These are phyloP conservation scores for Ophiostoma piceae DNA, from an alignment of 2,329 filamentous ascomycete genomes.

Conservation along the genomic window DNA sequence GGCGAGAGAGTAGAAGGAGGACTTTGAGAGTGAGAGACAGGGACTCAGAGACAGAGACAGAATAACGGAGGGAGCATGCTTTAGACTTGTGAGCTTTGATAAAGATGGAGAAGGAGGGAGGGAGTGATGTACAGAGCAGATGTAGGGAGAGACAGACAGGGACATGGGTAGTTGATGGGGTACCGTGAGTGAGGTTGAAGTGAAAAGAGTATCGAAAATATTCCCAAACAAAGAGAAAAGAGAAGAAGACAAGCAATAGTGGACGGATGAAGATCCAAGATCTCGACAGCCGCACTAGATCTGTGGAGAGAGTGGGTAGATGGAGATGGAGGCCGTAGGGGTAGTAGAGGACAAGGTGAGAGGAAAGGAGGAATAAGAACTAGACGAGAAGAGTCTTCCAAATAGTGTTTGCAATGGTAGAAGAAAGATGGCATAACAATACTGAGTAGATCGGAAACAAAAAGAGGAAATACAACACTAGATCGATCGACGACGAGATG, in stretches of 20 bases:
- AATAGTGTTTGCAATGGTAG: not conserved
- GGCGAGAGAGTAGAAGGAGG: not conserved
- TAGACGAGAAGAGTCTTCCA: not conserved
- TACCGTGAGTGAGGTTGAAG: not conserved
- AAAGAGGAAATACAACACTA: not conserved
- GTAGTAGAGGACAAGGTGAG: not conserved
- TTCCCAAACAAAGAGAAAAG: not conserved
- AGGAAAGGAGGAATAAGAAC: not conserved
- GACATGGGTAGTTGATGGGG: not conserved
- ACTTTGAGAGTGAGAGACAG: not conserved
- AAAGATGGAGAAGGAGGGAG: not conserved
- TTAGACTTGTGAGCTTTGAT: not conserved
- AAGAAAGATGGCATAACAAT: not conserved
- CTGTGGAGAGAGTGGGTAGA: not conserved
- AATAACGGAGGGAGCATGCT: not conserved
- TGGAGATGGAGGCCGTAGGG: constrained; percentile 11
- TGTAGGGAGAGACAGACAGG: not conserved
- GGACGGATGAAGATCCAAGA: not conserved
- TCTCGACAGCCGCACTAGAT: constrained; percentile 9
- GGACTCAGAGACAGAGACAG: not conserved
- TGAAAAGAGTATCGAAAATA: too few species aligned
- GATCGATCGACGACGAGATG: not conserved
- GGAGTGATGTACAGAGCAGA: not conserved
- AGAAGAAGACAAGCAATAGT: not conserved
- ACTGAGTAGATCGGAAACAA: not conserved